phyloP scores from a whole-genome alignment of 345 rosid genomes.

The Erodium maritimum region DNA sequence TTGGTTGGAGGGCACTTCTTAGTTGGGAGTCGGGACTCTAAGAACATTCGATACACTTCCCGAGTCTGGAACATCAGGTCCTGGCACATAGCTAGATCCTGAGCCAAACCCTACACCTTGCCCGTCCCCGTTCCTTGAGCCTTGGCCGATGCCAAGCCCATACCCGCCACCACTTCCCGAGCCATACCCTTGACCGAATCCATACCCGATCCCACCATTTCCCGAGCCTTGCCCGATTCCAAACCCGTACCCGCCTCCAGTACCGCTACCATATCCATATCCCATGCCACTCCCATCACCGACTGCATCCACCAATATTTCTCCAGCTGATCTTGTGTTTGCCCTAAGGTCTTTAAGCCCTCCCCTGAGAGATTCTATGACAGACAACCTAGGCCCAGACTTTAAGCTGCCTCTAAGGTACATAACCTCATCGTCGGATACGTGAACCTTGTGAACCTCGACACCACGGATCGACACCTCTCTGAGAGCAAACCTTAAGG shows the following conservation, averaged over 20 bases:
- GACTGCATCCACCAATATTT: neutral
- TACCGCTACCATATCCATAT: conserved; percentile 1
- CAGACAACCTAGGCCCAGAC: too few relatives aligned
- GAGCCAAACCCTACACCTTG: conserved; percentile 15
- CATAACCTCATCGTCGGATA: too few relatives aligned
- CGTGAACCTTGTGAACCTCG: too few relatives aligned
- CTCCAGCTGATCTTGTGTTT: neutral
- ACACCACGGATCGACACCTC: neutral
- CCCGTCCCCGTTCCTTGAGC: too few relatives aligned
- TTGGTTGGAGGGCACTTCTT: too few relatives aligned
- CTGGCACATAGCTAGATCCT: neutral
- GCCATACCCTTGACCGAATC: neutral
- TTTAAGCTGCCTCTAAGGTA: too few relatives aligned
- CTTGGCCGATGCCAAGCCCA: conserved; percentile 22
- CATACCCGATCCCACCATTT: too few relatives aligned
- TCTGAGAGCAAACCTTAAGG: neutral
- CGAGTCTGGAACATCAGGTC: neutral
- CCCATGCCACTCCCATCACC: conserved; percentile 2
- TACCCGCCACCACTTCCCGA: conserved; percentile 8
- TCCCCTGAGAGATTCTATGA: too few relatives aligned
- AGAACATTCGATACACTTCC: too few relatives aligned
- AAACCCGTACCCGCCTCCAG: conserved; percentile 8
- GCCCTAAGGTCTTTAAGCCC: too few relatives aligned
- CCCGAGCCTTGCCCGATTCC: neutral
- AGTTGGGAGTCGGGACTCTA: too few relatives aligned